These are phyloP conservation scores for Pichia sp. DNA, from an alignment of 1,139 yeast genomes.

Conservation along the genomic window DNA sequence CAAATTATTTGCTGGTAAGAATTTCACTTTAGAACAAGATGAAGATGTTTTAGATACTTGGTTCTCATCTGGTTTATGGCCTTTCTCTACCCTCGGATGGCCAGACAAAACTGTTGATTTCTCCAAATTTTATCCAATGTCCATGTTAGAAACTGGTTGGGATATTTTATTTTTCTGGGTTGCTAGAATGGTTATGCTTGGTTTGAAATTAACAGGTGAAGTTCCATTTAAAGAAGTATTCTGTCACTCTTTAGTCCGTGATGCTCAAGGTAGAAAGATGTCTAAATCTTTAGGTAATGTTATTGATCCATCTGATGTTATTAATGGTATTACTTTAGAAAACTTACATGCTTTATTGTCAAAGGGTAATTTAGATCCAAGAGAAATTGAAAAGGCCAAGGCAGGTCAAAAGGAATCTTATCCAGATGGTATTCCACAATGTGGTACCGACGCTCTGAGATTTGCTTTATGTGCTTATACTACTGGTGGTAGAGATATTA, in stretches of 20 bases:
- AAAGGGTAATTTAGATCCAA: conserved; percentile 83
- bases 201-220: conserved; percentile 82
- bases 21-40: conserved; percentile 81
- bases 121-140: conserved; percentile 79
- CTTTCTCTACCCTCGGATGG: conserved; percentile 95
- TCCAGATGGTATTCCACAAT: conserved; percentile 97
- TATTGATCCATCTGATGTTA: conserved; percentile 91
- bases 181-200: conserved; percentile 89
- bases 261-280: conserved; percentile 99
- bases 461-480: conserved; percentile 98
- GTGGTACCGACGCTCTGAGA: conserved; percentile 98
- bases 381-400: conserved; percentile 80
- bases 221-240: conserved; percentile 94
- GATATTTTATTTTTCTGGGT: conserved; percentile 99
- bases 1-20: conserved; percentile 61
- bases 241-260: conserved; percentile 97
- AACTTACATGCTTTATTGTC: conserved; percentile 71
- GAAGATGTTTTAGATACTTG: conserved; percentile 98
- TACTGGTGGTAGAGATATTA: conserved; percentile 97
- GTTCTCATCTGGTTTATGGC: conserved; percentile 99
- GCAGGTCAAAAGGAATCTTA: conserved; percentile 84
- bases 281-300: conserved; percentile 97
- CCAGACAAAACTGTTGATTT: conserved; percentile 72
- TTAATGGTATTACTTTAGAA: conserved; percentile 76
- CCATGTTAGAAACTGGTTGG: conserved; percentile 97